A percentile compares a stretch with the other conserved stretches of the same genome.
Conservation (phyloP, 495 filamentous ascomycete species). For the Penicillium malachiteum region DNA sequence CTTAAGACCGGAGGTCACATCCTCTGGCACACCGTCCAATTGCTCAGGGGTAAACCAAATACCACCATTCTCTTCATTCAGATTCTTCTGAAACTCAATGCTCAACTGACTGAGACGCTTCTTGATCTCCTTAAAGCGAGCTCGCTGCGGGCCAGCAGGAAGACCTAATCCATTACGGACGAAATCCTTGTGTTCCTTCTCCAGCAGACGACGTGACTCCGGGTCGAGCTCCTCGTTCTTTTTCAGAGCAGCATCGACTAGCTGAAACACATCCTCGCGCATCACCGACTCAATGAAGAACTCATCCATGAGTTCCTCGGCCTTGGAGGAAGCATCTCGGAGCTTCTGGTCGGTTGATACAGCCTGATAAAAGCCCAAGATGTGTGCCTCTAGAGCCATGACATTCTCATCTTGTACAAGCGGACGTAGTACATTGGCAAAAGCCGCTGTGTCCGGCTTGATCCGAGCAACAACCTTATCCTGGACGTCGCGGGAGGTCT, state of each 20-base stretch:
- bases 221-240: constrained; percentile 61
- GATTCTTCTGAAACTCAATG: constrained; percentile 66
- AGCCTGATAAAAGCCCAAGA: constrained; percentile 77
- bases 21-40: constrained; percentile 62
- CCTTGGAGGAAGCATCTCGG: constrained; percentile 68
- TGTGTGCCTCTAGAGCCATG: constrained; percentile 56
- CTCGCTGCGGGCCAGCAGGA: constrained; percentile 58
- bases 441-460: constrained; percentile 62
- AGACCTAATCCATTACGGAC: constrained; percentile 63
- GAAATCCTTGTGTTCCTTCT: constrained; percentile 68
- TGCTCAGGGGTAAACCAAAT: constrained; percentile 63
- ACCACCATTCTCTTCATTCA: constrained; percentile 68
- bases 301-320: constrained; percentile 65
- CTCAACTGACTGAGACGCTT: constrained; percentile 63
- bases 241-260: constrained; percentile 60
- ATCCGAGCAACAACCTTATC: constrained; percentile 73
- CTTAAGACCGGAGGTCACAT: constrained; percentile 61
- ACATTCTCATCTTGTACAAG: constrained; percentile 68
- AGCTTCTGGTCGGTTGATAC: constrained; percentile 68
- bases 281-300: constrained; percentile 65
- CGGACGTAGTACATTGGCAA: constrained; percentile 62
- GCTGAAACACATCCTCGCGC: constrained; percentile 65
- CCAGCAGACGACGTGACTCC: constrained; percentile 61
- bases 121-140: constrained; percentile 73
- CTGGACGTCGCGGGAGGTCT: constrained; percentile 63